These are phyloP conservation scores for Symbiodinium natans DNA, from an alignment of 73 alveolate species.

Conservation along the genomic window DNA sequence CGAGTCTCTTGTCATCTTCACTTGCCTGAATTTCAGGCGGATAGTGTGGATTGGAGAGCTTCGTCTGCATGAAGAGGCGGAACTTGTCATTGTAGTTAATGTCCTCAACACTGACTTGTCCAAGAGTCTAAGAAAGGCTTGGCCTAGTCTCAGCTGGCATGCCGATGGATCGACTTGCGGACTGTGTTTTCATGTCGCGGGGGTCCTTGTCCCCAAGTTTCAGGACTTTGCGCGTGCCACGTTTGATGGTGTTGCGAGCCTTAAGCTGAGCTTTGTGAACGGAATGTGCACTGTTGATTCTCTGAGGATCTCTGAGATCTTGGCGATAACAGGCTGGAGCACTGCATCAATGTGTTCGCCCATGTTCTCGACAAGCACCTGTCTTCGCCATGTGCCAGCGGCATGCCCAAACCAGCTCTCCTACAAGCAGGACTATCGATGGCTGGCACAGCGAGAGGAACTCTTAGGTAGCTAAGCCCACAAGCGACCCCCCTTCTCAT, in stretches of 20 bases:
- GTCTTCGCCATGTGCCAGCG: slow-evolving; percentile 95
- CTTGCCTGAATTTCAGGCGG: slow-evolving; percentile 99
- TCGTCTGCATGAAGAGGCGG: slow-evolving; percentile 99
- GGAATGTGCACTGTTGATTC: background rate
- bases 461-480: too few species aligned
- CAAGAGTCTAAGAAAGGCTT: too few species aligned
- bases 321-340: slow-evolving; percentile 98
- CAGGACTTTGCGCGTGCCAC: slow-evolving; percentile 97
- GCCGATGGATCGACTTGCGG: too few species aligned
- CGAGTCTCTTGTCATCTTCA: too few species aligned
- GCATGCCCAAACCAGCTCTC: too few species aligned
- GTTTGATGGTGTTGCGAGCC: slow-evolving; percentile 96
- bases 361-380: slow-evolving; percentile 99
- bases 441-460: too few species aligned
- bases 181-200: too few species aligned
- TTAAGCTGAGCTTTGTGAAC: background rate
- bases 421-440: too few species aligned
- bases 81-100: slow-evolving; percentile 98
- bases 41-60: slow-evolving; percentile 99
- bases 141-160: background rate
- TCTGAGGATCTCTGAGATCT: too few species aligned
- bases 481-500: too few species aligned
- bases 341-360: slow-evolving; percentile 99
- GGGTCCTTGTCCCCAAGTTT: slow-evolving; percentile 99
- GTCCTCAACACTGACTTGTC: slow-evolving; percentile 66